Evolutionary conservation across 352 stramenopile species (phyloP).

Genomic region (Phytophthora multivora): DNA sequence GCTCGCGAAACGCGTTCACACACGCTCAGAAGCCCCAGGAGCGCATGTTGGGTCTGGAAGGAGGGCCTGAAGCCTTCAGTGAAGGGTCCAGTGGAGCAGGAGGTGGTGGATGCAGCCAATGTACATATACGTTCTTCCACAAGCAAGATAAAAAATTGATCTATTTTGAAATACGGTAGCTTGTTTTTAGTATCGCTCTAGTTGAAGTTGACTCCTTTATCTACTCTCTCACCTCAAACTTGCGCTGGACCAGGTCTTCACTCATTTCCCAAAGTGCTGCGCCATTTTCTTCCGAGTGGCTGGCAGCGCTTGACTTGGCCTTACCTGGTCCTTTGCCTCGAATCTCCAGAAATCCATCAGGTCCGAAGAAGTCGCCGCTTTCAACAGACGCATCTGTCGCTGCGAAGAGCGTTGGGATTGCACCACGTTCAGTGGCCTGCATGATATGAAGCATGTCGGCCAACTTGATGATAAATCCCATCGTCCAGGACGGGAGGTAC

Average conservation of each 20-base stretch:
- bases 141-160: too few species aligned
- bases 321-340: constrained; percentile 32
- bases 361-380: constrained; percentile 31
- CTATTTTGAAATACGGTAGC: too few species aligned
- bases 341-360: constrained; percentile 35
- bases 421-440: constrained; percentile 35
- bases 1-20: too few species aligned
- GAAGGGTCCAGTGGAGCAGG: constrained; percentile 30
- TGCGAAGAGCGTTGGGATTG: constrained; percentile 38
- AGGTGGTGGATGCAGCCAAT: constrained; percentile 36
- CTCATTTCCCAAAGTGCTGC: constrained; percentile 42
- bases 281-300: constrained; percentile 34
- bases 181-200: not conserved
- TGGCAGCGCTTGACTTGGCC: constrained; percentile 34
- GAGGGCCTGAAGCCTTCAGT: too few species aligned
- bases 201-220: constrained; percentile 7
- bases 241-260: constrained; percentile 28
- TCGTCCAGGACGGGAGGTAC: constrained; percentile 30
- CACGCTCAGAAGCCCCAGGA: too few species aligned
- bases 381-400: constrained; percentile 29
- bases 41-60: too few species aligned
- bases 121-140: constrained; percentile 23
- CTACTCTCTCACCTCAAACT: constrained; percentile 25
- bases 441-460: constrained; percentile 36
- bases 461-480: constrained; percentile 34